Evolutionary conservation across 2,329 filamentous ascomycete genomes (phyloP), one percentile per base, ranked within the genome.

Genomic region (Cephalotrichum gorgonifer): DNA sequence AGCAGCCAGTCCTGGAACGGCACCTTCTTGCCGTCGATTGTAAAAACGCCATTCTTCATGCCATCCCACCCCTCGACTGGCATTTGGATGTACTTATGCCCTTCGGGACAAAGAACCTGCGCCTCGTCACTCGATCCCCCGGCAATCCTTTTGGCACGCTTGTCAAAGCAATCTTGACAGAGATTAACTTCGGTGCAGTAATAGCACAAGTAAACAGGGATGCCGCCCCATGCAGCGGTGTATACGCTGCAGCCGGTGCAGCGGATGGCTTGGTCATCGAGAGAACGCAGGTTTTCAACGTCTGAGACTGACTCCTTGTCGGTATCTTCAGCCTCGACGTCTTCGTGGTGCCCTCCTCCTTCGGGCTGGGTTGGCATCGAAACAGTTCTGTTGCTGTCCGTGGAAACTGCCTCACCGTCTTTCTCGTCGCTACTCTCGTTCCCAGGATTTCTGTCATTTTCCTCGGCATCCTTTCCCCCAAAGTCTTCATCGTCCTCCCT

Each of bases 141-240:
- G 4, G 46, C 17, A 4, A 42, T 22, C 46, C 17, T 38, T 11
- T 39, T 28, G 9, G 17, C 12, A 6, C 42, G 41, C 9, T 27
- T 35, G 23, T 35, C 31, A 6, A 30, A 44, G 41, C 47, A 44
- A 27, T 22, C 27, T 17, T 44, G n/a, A 25, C 47, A 49, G 15
- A 44, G 47, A 12, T 44, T 28, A 9, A 41, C 11, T 30, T 39
- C 39, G 6, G 47, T 20, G 42, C 47, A 49, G 30, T 44, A 49
- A 23, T 27, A 35, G 47, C 47, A 49, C 3, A 49, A 20, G 28
- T 49, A 44, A 7, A 49, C 5, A 9, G 47, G 27, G n/a, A 23
- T 20, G 15, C 6, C n/a, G 11, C n/a, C 3, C 47, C 47, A 44
- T 27, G 33, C 15, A 2, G 5, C 4, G 41, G 23, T 22, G 14